Percentiles rank a stretch among this genome's conserved stretches.
Conservation (phyloP, 2,329 filamentous ascomycete genomes). For the Ascochyta lentis region DNA sequence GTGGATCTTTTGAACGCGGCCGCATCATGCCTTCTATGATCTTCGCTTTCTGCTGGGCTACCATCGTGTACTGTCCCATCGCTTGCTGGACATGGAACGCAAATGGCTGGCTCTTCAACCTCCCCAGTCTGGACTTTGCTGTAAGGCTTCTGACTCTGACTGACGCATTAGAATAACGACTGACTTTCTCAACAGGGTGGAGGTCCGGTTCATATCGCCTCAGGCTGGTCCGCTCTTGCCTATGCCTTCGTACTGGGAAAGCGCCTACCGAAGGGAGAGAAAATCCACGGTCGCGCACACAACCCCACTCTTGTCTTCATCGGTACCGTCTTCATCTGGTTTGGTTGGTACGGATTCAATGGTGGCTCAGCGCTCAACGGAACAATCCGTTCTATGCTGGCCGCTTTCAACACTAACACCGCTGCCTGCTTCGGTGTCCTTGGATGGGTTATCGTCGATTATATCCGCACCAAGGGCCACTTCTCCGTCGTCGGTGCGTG, state of each 20-base stretch:
- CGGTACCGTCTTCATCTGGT: slow-evolving; percentile 70
- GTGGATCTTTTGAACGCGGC: slow-evolving; percentile 69
- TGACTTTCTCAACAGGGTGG: slow-evolving; percentile 47
- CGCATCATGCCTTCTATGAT: slow-evolving; percentile 69
- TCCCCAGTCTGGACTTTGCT: slow-evolving; percentile 66
- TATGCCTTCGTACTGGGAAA: slow-evolving; percentile 70
- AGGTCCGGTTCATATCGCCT: slow-evolving; percentile 69
- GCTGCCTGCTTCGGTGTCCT: slow-evolving; percentile 62
- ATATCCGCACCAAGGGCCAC: slow-evolving; percentile 58
- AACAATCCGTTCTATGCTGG: slow-evolving; percentile 61
- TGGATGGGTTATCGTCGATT: slow-evolving; percentile 62
- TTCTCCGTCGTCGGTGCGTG: slow-evolving; percentile 65
- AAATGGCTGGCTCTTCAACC: slow-evolving; percentile 68
- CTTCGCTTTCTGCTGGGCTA: slow-evolving; percentile 69
- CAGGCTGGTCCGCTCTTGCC: slow-evolving; percentile 67
- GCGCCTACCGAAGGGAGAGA: slow-evolving; percentile 57
- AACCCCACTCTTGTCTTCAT: slow-evolving; percentile 69
- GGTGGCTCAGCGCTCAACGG: slow-evolving; percentile 59
- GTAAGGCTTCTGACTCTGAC: slow-evolving; percentile 30
- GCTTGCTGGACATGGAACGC: slow-evolving; percentile 73
- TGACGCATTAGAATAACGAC: not conserved
- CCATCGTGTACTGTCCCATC: slow-evolving; percentile 68
- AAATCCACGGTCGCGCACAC: slow-evolving; percentile 63
- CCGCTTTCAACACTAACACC: slow-evolving; percentile 65
- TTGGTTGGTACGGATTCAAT: slow-evolving; percentile 68